Evolutionary conservation across 2,329 filamentous ascomycete species (phyloP), one percentile per base, ranked within the genome.

Genomic region (Diatrype stigma): DNA sequence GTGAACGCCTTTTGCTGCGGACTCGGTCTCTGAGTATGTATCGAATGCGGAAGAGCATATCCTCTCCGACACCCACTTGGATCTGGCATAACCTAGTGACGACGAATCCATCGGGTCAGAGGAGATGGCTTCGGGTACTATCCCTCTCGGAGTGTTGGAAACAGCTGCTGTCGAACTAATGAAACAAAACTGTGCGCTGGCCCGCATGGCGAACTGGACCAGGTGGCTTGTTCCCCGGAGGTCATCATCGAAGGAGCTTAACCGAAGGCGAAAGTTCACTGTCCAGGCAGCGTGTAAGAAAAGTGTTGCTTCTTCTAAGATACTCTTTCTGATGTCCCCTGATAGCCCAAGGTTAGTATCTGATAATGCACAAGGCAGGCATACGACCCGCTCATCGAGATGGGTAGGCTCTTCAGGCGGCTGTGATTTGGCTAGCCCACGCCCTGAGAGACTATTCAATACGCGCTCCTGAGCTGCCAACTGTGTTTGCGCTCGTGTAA

Each of bases 241-340:
- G 54, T 80, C 75, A 37, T 71, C 70, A 45, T 74, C 73, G 57
- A 86, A 86, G 52, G 75, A 80, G 37, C 66, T 67, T 1, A 86
- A 69, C 3, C 75, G 73, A 48, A 82, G 70, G 23, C 75, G 77
- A 68, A 86, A 86, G 64, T 86, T 86, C 17, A 86, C 84, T 2
- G 78, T 73, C 84, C 84, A 86, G 19, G 82, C 82, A 7, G 82
- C 73, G 61, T 86, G 83, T 49, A 88, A 75, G 17, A 89, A 70
- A 2, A 74, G 63, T 1, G 77, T 79, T 2, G 73, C 66, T 50
- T 76, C 67, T 3, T 56, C 54, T 1, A 69, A 67, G 2, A 85
- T 60, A 2, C 63, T 52, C 2, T 65, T 51, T 59, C 79, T 79
- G 6, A 67, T 60, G 1, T 67, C 59, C 1, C 62, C 51, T 3